Conservation (phyloP, 768 basidiomycete genomes). For the Crassisporium funariophilum region DNA sequence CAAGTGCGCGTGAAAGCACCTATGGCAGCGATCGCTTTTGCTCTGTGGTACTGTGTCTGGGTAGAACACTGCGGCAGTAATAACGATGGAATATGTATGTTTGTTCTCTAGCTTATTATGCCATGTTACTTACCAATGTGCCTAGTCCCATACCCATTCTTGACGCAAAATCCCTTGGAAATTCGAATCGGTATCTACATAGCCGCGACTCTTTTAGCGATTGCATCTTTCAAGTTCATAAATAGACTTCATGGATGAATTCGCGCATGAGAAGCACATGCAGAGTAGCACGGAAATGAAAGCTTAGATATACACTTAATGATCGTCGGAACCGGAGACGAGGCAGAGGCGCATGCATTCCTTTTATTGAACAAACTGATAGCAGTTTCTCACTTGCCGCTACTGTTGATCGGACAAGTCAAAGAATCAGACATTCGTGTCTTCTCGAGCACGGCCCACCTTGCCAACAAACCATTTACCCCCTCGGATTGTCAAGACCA, state of each 20-base stretch:
- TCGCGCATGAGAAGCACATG: no score
- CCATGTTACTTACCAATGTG: slow-evolving; percentile 1
- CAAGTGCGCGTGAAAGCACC: slow-evolving; percentile 32
- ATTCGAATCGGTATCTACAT: slow-evolving; percentile 63
- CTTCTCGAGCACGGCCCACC: no score
- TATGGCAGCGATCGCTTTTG: slow-evolving; percentile 27
- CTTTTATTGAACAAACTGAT: no score
- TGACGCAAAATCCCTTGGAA: slow-evolving; percentile 57
- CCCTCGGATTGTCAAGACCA: no score
- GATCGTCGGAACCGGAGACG: no score
- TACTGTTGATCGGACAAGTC: no score
- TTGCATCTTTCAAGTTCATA: slow-evolving; percentile 55
- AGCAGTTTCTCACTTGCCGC: no score
- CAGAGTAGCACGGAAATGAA: no score
- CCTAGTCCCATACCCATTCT: slow-evolving; percentile 87
- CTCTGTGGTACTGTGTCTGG: slow-evolving; percentile 59
- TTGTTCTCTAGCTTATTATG: not conserved
- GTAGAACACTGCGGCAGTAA: slow-evolving; percentile 65
- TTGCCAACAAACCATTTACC: no score
- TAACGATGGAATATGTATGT: slow-evolving; percentile 63
- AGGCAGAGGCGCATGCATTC: no score
- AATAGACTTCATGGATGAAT: slow-evolving; percentile 68
- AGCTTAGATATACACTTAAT: no score
- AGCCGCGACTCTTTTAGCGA: slow-evolving; percentile 50
- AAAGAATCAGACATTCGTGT: no score